Percentiles rank a stretch among this genome's conserved stretches.
Conservation (phyloP, 495 filamentous ascomycete species). For the Physcia stellaris region DNA sequence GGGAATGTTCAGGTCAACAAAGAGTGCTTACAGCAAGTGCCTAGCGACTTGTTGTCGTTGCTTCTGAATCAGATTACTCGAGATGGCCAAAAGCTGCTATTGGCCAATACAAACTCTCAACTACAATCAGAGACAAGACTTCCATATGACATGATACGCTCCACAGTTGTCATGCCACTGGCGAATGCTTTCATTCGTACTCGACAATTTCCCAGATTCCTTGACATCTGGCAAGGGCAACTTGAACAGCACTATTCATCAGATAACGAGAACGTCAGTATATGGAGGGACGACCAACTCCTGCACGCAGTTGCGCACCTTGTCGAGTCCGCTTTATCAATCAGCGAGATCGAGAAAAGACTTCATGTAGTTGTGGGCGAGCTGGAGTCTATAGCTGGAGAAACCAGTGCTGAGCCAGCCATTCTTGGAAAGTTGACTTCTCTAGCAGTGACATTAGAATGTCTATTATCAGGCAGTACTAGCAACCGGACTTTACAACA, state of each 20-base stretch:
- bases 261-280: conserved; percentile 16
- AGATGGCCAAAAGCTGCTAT: no score
- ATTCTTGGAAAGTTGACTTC: no score
- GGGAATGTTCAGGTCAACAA: background rate
- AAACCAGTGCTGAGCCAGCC: no score
- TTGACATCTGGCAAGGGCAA: conserved; percentile 45
- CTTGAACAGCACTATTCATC: background rate
- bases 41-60: no score
- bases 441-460: no score
- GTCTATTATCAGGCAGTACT: no score
- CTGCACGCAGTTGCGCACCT: conserved; percentile 26
- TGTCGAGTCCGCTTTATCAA: conserved; percentile 30
- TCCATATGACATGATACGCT: conserved; percentile 13
- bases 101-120: background rate
- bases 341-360: conserved; percentile 28
- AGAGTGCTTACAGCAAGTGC: no score
- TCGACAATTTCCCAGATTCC: conserved; percentile 52
- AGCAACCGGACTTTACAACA: no score
- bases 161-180: conserved; percentile 40
- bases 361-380: conserved; percentile 11
- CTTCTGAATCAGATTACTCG: no score
- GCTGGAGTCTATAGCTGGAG: no score
- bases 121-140: background rate
- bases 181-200: conserved; percentile 48
- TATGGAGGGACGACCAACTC: conserved; percentile 53